Conservation (phyloP, 768 basidiomycete genomes). For the Exsudoporus frostii region DNA sequence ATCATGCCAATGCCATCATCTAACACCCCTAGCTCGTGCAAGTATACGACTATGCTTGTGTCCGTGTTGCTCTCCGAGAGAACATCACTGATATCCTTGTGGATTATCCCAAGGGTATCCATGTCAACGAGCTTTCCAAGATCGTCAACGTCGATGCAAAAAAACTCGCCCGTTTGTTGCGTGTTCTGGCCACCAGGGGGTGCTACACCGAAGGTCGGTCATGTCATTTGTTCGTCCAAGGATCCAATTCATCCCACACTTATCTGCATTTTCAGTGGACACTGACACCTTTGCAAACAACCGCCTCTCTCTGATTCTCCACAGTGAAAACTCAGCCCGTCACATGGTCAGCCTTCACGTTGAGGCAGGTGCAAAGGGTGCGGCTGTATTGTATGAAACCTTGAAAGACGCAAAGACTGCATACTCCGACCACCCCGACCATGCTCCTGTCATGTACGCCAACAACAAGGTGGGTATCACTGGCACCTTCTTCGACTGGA, state of each 20-base stretch:
- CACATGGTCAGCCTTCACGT: conserved; percentile 21
- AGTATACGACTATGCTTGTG: conserved; percentile 27
- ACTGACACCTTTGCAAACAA: conserved; percentile 34
- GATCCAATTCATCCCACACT: background rate
- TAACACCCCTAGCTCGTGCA: conserved; percentile 21
- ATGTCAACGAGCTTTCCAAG: conserved; percentile 28
- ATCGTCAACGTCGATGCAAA: conserved; percentile 17
- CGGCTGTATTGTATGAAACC: conserved; percentile 24
- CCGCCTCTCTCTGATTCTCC: conserved; percentile 31
- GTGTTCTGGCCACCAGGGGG: conserved; percentile 29
- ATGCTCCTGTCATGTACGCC: conserved; percentile 22
- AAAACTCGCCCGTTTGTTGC: conserved; percentile 32
- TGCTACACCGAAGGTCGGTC: conserved; percentile 33
- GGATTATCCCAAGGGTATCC: conserved; percentile 29
- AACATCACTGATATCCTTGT: conserved; percentile 29
- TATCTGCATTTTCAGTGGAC: conserved; percentile 19
- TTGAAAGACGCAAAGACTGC: conserved; percentile 23
- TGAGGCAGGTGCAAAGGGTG: conserved; percentile 16
- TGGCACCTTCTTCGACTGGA: conserved; percentile 25
- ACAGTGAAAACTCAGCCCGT: conserved; percentile 19
- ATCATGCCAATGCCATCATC: background rate
- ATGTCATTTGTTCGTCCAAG: background rate
- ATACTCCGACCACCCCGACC: conserved; percentile 17
- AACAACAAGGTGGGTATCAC: conserved; percentile 16
- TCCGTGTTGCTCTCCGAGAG: conserved; percentile 27